Evolutionary conservation across 768 basidiomycete genomes (phyloP), one percentile per base, ranked within the genome.

Genomic region (Gloeostereum incarnatum): DNA sequence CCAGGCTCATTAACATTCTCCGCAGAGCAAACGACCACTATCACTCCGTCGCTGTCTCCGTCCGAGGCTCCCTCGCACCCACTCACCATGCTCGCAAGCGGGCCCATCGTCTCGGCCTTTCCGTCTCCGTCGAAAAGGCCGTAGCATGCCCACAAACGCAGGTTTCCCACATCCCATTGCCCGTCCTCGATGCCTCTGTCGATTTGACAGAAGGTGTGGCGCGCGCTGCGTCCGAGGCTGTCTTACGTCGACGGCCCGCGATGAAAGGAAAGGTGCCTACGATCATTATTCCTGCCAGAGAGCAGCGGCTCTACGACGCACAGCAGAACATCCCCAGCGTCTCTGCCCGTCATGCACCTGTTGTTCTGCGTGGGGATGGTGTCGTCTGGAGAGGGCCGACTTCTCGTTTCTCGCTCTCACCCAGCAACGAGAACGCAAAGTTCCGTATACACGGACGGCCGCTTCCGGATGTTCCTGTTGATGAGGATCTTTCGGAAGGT

Each of bases 11-110:
- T 25, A 42, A 44, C 39, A 64, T 61, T 38, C 59, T 75, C 26
- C 65, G 60, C 13, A 42, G 49, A 19, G 59, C 75, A 31, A 76
- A 75, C 51, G 49, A 45, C 3, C 64, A 58, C 33, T 66, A 69
- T 51, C 29, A 46, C 22, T 46, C 43, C 14, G 51, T 71, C 38
- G 71, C 73, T 2, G 49, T 51, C 22, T 48, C 51, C 26, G 50
- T 60, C 18, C 71, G 73, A 35, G 46, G 45, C 17, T 42, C 55
- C 3, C 51, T 56, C 4, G 53, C 34, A 6, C 63, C 59, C 11
- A 69, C 69, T 0, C 45, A 61, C 43, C 71, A 69, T 47, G 77
- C 77, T 7, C 68, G 64, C 39, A 60, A 51, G n/a, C 68, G 58
- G 18, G 77, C 77, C 3, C 46, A 42, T 9, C 42, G 42, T 10